A percentile compares a stretch with the other conserved stretches of the same genome.
These are phyloP conservation scores for Lumnitzera racemosa DNA, from an alignment of 345 rosid species.

Conservation along the genomic window DNA sequence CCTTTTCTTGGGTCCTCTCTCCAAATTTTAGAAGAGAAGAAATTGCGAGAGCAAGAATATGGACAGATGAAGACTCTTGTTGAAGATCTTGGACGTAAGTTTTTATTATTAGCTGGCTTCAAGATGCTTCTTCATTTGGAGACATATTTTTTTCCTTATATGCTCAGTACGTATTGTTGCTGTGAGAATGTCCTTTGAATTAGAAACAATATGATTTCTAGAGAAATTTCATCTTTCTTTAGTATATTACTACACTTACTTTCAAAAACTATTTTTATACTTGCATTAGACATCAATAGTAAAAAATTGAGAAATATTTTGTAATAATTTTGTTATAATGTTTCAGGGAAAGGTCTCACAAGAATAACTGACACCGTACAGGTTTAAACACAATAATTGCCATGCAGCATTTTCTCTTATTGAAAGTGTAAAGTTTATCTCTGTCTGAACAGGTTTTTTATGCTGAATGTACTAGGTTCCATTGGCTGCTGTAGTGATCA, in stretches of 20 bases:
- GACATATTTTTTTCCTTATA: not conserved
- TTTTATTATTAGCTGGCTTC: constrained; percentile 6
- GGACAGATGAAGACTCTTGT: constrained; percentile 60
- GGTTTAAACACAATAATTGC: constrained; percentile 20
- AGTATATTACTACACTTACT: not conserved
- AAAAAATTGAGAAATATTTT: not conserved
- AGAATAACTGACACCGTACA: constrained; percentile 47
- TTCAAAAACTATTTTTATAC: not conserved
- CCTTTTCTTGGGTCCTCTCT: constrained; percentile 10
- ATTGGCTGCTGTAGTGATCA: constrained; percentile 87
- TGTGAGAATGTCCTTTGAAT: not conserved
- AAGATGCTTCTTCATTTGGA: not conserved
- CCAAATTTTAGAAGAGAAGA: constrained; percentile 48
- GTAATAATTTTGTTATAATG: constrained; percentile 16
- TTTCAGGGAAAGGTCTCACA: constrained; percentile 65
- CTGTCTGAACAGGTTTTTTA: constrained; percentile 9
- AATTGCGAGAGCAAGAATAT: constrained; percentile 48
- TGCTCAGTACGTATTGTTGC: not conserved
- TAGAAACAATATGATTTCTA: too few species aligned
- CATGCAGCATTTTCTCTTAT: constrained; percentile 3
- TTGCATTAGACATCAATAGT: not conserved
- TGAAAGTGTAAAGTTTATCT: constrained; percentile 7
- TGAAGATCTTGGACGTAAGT: constrained; percentile 63
- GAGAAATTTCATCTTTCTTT: too few species aligned
- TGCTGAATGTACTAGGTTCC: constrained; percentile 43